Conservation (phyloP, 2,329 filamentous ascomycete species). For the Colletotrichum sojae region DNA sequence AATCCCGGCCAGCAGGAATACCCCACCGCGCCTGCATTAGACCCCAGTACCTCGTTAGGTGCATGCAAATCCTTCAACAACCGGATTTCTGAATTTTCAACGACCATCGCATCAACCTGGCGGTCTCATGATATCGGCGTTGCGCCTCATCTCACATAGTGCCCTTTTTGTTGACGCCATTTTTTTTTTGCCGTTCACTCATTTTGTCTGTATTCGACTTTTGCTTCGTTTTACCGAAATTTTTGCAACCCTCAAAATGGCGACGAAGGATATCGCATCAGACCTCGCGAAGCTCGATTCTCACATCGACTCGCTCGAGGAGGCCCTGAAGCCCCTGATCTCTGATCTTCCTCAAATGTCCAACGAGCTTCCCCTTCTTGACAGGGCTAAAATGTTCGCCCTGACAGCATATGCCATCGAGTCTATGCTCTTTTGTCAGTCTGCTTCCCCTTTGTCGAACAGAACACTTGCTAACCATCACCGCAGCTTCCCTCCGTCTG, state of each 20-base stretch:
- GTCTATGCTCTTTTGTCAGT: conserved; percentile 86
- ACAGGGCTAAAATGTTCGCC: conserved; percentile 95
- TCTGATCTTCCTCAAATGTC: conserved; percentile 76
- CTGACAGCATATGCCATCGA: conserved; percentile 90
- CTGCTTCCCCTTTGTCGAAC: too few relatives aligned
- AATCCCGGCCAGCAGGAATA: conserved; percentile 27
- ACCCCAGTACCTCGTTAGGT: conserved; percentile 28
- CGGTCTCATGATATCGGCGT: background rate
- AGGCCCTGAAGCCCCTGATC: conserved; percentile 81
- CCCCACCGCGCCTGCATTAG: conserved; percentile 24
- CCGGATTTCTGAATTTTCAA: conserved; percentile 39
- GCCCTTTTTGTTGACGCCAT: background rate
- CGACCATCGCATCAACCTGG: conserved; percentile 11
- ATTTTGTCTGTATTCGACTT: background rate
- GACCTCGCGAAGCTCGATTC: conserved; percentile 82
- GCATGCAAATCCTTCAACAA: conserved; percentile 30
- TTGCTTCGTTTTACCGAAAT: background rate
- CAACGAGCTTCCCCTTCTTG: conserved; percentile 88
- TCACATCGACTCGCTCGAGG: conserved; percentile 84
- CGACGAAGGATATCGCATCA: conserved; percentile 71
- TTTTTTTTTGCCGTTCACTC: too few relatives aligned
- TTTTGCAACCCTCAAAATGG: conserved; percentile 48
- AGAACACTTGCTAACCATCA: conserved; percentile 11
- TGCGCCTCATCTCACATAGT: background rate
- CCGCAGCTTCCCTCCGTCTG: conserved; percentile 79